A percentile compares a stretch with the other conserved stretches of the same genome.
Evolutionary conservation across 176 grass and related monocot genomes (phyloP).

Genomic region (Leersia perrieri): DNA sequence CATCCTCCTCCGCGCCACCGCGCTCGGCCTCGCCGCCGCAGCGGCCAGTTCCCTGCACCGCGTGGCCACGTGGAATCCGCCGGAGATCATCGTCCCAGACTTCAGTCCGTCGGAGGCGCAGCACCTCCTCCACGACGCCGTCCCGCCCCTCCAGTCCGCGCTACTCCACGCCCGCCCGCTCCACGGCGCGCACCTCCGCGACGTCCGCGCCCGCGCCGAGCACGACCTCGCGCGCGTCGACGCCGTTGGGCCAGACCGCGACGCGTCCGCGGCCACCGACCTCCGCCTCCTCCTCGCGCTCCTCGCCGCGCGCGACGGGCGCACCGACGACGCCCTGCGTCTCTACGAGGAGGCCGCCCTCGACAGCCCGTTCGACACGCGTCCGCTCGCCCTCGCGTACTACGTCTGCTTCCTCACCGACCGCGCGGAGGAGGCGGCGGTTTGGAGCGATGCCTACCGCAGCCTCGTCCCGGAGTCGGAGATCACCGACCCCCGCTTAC

Average conservation of each 20-base stretch:
- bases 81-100: background rate
- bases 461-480: background rate
- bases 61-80: background rate
- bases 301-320: constrained; percentile 22
- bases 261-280: background rate
- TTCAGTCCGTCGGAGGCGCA: background rate
- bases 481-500: background rate
- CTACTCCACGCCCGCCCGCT: constrained; percentile 4
- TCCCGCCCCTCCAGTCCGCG: background rate
- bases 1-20: constrained; percentile 26
- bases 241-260: background rate
- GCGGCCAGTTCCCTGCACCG: background rate
- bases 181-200: background rate
- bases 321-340: background rate
- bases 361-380: constrained; percentile 21
- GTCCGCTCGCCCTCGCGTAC: background rate
- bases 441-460: background rate
- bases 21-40: constrained; percentile 14
- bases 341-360: constrained; percentile 25
- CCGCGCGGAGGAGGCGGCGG: background rate
- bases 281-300: constrained; percentile 35
- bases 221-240: background rate
- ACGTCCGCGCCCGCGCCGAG: constrained; percentile 16
- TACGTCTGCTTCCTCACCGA: background rate
- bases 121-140: constrained; percentile 3